Evolutionary conservation across 2,329 filamentous ascomycete genomes (phyloP).

Genomic region (Coniochaeta ligniaria): DNA sequence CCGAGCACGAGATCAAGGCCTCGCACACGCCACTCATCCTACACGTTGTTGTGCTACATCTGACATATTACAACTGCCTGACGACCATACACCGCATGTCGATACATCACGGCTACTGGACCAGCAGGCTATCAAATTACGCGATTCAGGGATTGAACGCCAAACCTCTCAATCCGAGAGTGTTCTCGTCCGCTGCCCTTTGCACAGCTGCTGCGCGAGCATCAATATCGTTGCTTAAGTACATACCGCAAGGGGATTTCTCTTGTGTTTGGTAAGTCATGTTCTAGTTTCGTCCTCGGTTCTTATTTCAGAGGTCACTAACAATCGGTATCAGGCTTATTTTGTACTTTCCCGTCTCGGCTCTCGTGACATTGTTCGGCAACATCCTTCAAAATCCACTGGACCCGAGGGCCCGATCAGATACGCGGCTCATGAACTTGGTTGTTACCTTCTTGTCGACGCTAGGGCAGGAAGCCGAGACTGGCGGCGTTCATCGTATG

Average conservation of each 20-base stretch:
- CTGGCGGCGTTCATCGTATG: slow-evolving; percentile 89
- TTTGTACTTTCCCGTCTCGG: slow-evolving; percentile 92
- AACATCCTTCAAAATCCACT: slow-evolving; percentile 95
- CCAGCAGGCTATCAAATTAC: slow-evolving; percentile 86
- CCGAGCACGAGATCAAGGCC: slow-evolving; percentile 91
- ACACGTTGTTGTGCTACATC: slow-evolving; percentile 89
- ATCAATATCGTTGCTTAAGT: slow-evolving; percentile 89
- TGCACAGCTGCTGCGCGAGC: slow-evolving; percentile 90
- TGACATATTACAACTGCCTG: slow-evolving; percentile 95
- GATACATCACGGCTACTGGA: slow-evolving; percentile 97
- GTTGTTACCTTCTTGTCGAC: slow-evolving; percentile 90
- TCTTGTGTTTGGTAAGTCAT: slow-evolving; percentile 81
- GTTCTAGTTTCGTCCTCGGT: not conserved
- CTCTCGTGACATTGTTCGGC: slow-evolving; percentile 89
- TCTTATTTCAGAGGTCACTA: not conserved
- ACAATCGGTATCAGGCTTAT: slow-evolving; percentile 58
- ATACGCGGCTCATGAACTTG: slow-evolving; percentile 83
- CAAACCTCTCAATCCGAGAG: slow-evolving; percentile 80
- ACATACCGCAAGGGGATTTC: slow-evolving; percentile 91
- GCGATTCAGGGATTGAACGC: slow-evolving; percentile 92
- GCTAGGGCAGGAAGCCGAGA: slow-evolving; percentile 81
- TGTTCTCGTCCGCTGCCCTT: slow-evolving; percentile 88
- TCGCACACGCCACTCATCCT: slow-evolving; percentile 89
- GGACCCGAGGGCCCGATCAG: slow-evolving; percentile 79
- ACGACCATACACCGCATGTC: slow-evolving; percentile 99